Evolutionary conservation across 179 eudicot species (phyloP).

Genomic region (Pouteria campechiana): DNA sequence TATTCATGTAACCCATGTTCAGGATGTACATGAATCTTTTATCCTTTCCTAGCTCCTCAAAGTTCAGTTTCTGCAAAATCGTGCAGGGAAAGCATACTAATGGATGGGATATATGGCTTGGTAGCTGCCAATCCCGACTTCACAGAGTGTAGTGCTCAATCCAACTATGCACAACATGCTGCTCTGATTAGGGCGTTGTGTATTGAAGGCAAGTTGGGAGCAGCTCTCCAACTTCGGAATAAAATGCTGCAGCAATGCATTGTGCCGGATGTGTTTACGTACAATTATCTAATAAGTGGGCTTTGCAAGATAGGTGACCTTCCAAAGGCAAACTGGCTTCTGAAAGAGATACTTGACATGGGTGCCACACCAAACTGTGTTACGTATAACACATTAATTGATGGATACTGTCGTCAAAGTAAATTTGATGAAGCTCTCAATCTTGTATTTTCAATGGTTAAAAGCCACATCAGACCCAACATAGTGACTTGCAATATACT

Average conservation of each 20-base stretch:
- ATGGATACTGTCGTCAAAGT: constrained; percentile 44
- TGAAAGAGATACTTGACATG: constrained; percentile 40
- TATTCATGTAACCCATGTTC: too few relatives aligned
- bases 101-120: constrained; percentile 9
- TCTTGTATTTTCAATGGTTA: constrained; percentile 44
- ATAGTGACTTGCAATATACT: constrained; percentile 58
- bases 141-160: constrained; percentile 7
- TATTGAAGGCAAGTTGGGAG: constrained; percentile 47
- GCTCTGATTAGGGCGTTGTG: constrained; percentile 36
- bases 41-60: not conserved
- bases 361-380: constrained; percentile 57
- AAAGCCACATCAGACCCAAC: constrained; percentile 39
- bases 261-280: constrained; percentile 53
- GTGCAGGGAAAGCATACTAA: constrained; percentile 42
- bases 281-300: constrained; percentile 58
- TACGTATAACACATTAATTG: constrained; percentile 63
- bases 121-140: not conserved
- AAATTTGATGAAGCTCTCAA: constrained; percentile 54
- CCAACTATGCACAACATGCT: constrained; percentile 16
- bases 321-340: constrained; percentile 50
- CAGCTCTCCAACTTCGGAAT: constrained; percentile 39
- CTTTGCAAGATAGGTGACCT: constrained; percentile 55
- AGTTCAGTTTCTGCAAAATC: too few relatives aligned
- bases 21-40: not conserved
- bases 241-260: constrained; percentile 28